phyloP scores from a whole-genome alignment of 495 filamentous ascomycete species.

The Penicillium antarcticum region DNA sequence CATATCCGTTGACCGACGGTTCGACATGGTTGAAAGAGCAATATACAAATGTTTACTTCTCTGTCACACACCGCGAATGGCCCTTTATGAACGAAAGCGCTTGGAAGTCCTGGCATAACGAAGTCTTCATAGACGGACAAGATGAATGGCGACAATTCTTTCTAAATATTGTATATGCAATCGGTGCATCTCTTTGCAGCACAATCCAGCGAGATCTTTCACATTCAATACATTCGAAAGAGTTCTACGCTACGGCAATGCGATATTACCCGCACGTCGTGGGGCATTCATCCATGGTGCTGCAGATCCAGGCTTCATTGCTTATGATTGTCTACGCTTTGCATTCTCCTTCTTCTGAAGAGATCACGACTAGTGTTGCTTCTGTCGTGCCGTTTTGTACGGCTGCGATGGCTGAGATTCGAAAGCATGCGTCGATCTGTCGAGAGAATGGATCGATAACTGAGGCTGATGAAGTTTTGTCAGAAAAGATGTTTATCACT shows the following conservation, averaged over 20 bases:
- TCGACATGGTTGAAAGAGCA: constrained; percentile 23
- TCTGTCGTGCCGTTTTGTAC: constrained; percentile 33
- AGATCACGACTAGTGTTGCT: constrained; percentile 26
- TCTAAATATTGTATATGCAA: constrained; percentile 31
- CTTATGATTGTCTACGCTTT: constrained; percentile 32
- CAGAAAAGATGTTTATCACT: constrained; percentile 32
- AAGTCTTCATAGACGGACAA: constrained; percentile 11
- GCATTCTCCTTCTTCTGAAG: constrained; percentile 33
- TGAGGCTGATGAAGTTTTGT: constrained; percentile 14
- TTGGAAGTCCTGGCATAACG: constrained; percentile 26
- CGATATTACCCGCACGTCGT: constrained; percentile 29
- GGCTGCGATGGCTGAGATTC: constrained; percentile 27
- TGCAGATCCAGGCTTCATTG: constrained; percentile 33
- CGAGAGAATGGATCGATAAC: constrained; percentile 6
- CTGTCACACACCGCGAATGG: constrained; percentile 32
- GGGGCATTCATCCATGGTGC: constrained; percentile 23
- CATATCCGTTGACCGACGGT: constrained; percentile 12
- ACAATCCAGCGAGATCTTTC: constrained; percentile 21
- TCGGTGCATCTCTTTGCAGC: constrained; percentile 28
- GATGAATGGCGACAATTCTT: constrained; percentile 30
- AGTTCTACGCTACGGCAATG: constrained; percentile 28
- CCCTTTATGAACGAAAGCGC: constrained; percentile 25
- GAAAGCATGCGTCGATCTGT: constrained; percentile 15
- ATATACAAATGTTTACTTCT: constrained; percentile 32
- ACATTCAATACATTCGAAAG: constrained; percentile 22